Evolutionary conservation across 805 yeast species (phyloP).

Genomic region (Torulaspora delbrueckii): DNA sequence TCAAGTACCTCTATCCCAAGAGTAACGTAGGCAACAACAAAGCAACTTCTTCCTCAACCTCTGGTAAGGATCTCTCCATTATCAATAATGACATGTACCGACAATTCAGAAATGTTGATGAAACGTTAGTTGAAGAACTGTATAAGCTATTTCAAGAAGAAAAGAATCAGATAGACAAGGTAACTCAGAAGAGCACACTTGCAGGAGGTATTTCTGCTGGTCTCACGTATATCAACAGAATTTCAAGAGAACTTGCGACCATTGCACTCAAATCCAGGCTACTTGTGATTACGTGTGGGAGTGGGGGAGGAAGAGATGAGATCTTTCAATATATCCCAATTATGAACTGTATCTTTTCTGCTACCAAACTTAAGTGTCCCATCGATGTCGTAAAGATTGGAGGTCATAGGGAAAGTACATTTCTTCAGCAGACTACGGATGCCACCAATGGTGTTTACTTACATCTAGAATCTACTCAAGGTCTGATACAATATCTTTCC

Average conservation of each 20-base stretch:
- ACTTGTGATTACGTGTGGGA: slow-evolving; percentile 44
- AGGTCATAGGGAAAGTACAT: slow-evolving; percentile 54
- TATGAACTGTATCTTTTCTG: slow-evolving; percentile 94
- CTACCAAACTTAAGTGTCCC: slow-evolving; percentile 85
- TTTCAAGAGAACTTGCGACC: slow-evolving; percentile 45
- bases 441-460: slow-evolving; percentile 89
- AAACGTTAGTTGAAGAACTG: slow-evolving; percentile 57
- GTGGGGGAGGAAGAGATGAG: slow-evolving; percentile 64
- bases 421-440: slow-evolving; percentile 92
- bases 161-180: slow-evolving; percentile 20
- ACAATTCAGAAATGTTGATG: slow-evolving; percentile 77
- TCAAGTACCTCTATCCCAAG: slow-evolving; percentile 65
- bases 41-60: slow-evolving; percentile 6
- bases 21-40: slow-evolving; percentile 18
- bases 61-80: slow-evolving; percentile 26
- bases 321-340: slow-evolving; percentile 82
- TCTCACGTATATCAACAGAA: slow-evolving; percentile 69
- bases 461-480: slow-evolving; percentile 59
- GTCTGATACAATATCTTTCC: slow-evolving; percentile 73
- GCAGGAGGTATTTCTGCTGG: slow-evolving; percentile 82
- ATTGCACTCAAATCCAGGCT: slow-evolving; percentile 57
- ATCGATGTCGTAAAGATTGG: slow-evolving; percentile 82
- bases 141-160: slow-evolving; percentile 42
- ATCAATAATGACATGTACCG: slow-evolving; percentile 69
- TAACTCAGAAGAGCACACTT: slow-evolving; percentile 45